Conservation (phyloP, 2,329 filamentous ascomycete species). For the Sporothrix protearum region DNA sequence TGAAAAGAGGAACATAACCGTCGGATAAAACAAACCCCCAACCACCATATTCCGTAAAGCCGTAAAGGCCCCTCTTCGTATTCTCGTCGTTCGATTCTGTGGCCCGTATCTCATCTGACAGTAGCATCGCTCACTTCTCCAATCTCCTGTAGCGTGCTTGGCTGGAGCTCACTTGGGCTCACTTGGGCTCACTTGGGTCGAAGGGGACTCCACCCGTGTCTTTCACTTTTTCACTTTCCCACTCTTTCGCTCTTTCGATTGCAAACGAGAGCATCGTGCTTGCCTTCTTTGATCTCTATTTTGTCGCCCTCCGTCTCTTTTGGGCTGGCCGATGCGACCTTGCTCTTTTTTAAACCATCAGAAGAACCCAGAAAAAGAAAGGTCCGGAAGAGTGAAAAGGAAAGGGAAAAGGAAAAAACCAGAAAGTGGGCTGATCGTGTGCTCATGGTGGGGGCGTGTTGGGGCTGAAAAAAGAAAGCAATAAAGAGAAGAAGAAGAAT, state of each 20-base stretch:
- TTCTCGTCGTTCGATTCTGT: not conserved
- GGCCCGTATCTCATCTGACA: not conserved
- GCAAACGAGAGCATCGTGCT: not conserved
- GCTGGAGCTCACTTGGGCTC: not conserved
- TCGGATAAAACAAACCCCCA: not conserved
- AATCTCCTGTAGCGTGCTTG: not conserved
- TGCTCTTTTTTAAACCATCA: too few relatives aligned
- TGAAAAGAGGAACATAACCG: not conserved
- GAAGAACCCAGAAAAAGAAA: too few relatives aligned
- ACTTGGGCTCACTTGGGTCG: too few relatives aligned
- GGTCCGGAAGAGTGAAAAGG: constrained; percentile 4
- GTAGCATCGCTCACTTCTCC: not conserved
- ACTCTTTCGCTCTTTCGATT: not conserved
- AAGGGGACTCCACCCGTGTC: too few relatives aligned
- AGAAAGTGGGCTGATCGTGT: constrained; percentile 23
- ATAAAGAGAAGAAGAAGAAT: not conserved
- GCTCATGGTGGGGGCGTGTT: constrained; percentile 13
- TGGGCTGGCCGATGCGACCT: not conserved
- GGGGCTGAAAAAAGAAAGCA: not conserved
- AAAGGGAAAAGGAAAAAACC: not conserved
- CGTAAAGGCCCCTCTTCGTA: not conserved
- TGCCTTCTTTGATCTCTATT: not conserved
- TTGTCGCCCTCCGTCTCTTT: not conserved
- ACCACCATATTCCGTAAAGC: too few relatives aligned
- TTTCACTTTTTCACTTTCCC: not conserved